A percentile compares a stretch with the other conserved stretches of the same genome.
Evolutionary conservation across 176 grass and related monocot species (phyloP).

Genomic region (Oryza coarctata): DNA sequence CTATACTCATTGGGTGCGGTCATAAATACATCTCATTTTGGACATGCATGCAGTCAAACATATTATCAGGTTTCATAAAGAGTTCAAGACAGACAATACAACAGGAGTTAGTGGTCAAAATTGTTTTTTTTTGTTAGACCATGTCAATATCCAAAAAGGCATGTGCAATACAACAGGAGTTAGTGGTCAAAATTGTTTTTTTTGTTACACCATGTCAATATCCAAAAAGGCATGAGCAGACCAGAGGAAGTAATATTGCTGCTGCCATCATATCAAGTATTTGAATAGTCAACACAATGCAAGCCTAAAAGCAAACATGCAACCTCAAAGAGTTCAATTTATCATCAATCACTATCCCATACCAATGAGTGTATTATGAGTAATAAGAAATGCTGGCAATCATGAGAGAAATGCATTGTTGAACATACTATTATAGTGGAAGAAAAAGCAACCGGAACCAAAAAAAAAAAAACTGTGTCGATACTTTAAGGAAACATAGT

Average conservation of each 20-base stretch:
- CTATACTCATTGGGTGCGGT: background rate
- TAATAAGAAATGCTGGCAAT: background rate
- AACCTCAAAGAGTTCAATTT: background rate
- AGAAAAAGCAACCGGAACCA: background rate
- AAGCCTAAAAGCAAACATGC: background rate
- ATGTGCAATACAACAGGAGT: background rate
- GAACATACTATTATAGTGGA: background rate
- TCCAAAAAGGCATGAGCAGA: background rate
- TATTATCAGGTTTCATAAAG: background rate
- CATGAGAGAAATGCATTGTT: background rate
- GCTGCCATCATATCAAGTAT: background rate
- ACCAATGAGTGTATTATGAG: background rate
- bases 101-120: background rate
- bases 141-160: background rate
- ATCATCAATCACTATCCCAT: background rate
- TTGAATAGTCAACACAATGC: background rate
- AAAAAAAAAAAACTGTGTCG: background rate
- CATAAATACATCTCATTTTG: background rate
- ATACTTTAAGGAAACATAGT: background rate
- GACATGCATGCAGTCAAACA: background rate
- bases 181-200: background rate
- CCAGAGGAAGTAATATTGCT: background rate
- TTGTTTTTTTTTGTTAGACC: background rate
- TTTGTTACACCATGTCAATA: background rate
- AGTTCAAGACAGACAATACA: background rate